Base-by-base conservation (phyloP, 73 alveolate genomes). In the Paramecium caudatum region DNA sequence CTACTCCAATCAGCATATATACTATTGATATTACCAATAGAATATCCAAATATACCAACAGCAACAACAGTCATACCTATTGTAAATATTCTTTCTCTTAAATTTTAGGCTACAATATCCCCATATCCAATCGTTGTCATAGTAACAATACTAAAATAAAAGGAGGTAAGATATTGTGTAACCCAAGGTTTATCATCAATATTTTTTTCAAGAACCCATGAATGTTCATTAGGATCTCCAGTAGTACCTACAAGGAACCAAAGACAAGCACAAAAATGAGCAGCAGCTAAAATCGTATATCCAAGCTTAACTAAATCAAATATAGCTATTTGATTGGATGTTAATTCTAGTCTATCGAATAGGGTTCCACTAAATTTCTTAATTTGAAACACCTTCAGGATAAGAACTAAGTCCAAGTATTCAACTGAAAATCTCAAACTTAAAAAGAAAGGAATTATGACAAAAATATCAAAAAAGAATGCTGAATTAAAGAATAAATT, bases 91-190 rank as follows among this genome's bases (percentile, higher is more conserved):
- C 84, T 61, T 32, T 86, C 93, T 17, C 84, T 62, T 16, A 62
- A 16, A 63, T 86, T 86, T 23, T 37, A 70, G 0, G 93, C 90
- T 39, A 46, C 48, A 0, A 86, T 86, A 41, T 86, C 93, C n/a
- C 93, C 93, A 86, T 62, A 86, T 62, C 93, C 93, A 63, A 86
- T 78, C 2, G 93, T 86, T 0, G 84, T 78, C 93, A 86, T 86
- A 7, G 93, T 86, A 9, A 86, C 84, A 0, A 86, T 86, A 63
- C 90, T 62, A 41, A 86, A 86, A 41, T 86, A 86, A 61, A 86
- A 70, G 3, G 93, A 86, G 5, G 46, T 27, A 39, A 74, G 12
- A 74, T 74, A 74, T 74, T 74, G 10, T 21, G 45, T 74, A 37
- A 36, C 68, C 62, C 62, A 74, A 45, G 43, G 43, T 41, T 37